Base-by-base conservation (phyloP, 2,329 filamentous ascomycete species). In the Sarocladiaceae sp. region DNA sequence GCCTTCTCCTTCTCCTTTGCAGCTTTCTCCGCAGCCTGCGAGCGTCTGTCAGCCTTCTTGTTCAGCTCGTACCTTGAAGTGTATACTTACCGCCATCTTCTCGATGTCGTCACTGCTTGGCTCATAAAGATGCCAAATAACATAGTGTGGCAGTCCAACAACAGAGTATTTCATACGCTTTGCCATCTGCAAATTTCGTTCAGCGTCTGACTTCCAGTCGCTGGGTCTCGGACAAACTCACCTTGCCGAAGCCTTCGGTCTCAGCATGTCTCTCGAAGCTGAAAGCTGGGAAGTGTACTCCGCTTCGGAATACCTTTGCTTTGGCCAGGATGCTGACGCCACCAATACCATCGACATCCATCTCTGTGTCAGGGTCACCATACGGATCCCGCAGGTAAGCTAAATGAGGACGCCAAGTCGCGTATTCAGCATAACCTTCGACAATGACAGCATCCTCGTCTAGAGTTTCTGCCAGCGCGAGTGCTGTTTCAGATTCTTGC, bases 101-200 rank as follows among this genome's bases (percentile, higher is more conserved):
- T 88, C 86, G 57, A 97, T 89, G 63, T 99, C 94, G 64, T 99
- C 94, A 15, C 97, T 89, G 62, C 90, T 96, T n/a, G 94, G 94
- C 70, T 99, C 94, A 74, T 99, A 99, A 63, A 99, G 78, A 84
- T 99, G 94, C 94, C 94, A 99, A 58, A 99, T 97, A 1, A 91
- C 96, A 70, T 99, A 99, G 67, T 99, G 94, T 6, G 94, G 94
- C 44, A 99, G 78, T 28, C 94, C 94, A 54, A 99, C 88, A 17
- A 99, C 94, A 0, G 92, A 96, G 65, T 90, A 97, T 54, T 88
- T 80, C 94, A 99, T 97, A 55, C 90, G 86, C 69, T 90, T 94
- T 15, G 94, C 90, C 94, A 99, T 99, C 92, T 96, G 56, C 39
- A 50, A 23, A 26, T 44, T 39, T 15, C 26, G 47, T 42, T 55